These are phyloP conservation scores for Periconia sp. DNA, from an alignment of 2,329 filamentous ascomycete genomes.

Conservation along the genomic window DNA sequence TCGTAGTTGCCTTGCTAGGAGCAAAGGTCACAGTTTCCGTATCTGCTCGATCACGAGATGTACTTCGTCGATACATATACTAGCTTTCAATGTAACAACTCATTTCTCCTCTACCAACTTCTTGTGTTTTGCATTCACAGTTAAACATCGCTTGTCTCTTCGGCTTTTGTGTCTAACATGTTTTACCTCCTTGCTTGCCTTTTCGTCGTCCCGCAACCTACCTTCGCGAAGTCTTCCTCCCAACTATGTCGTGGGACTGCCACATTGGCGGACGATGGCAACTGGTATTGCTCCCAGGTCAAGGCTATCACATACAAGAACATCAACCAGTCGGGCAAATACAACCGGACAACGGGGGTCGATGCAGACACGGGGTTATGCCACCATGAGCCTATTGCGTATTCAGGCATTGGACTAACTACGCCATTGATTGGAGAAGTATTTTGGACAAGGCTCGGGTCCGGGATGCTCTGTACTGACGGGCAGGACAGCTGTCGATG, in stretches of 20 bases:
- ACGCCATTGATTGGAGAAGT: constrained; percentile 73
- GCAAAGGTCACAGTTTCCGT: too few relatives aligned
- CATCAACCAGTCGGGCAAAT: constrained; percentile 62
- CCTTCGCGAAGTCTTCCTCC: constrained; percentile 26
- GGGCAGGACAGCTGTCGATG: constrained; percentile 62
- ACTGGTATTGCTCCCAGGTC: constrained; percentile 68
- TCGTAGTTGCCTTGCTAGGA: too few relatives aligned
- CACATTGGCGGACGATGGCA: constrained; percentile 49
- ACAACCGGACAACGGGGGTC: constrained; percentile 67
- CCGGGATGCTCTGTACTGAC: constrained; percentile 1
- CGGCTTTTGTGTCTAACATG: constrained; percentile 15
- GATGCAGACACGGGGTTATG: constrained; percentile 58
- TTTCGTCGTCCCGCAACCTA: constrained; percentile 11
- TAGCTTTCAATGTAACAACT: background rate
- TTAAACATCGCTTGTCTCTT: background rate
- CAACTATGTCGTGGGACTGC: constrained; percentile 39
- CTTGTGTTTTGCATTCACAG: background rate
- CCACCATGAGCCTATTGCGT: constrained; percentile 53
- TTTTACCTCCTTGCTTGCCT: constrained; percentile 16
- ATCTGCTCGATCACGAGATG: too few relatives aligned
- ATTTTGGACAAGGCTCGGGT: constrained; percentile 33
- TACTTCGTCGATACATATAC: too few relatives aligned
- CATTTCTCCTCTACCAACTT: background rate
- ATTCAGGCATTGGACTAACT: constrained; percentile 62
- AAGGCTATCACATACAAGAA: constrained; percentile 68